A percentile compares a stretch with the other conserved stretches of the same genome.
Conservation (phyloP, 345 rosid species). For the Zanthoxylum bungeanum region DNA sequence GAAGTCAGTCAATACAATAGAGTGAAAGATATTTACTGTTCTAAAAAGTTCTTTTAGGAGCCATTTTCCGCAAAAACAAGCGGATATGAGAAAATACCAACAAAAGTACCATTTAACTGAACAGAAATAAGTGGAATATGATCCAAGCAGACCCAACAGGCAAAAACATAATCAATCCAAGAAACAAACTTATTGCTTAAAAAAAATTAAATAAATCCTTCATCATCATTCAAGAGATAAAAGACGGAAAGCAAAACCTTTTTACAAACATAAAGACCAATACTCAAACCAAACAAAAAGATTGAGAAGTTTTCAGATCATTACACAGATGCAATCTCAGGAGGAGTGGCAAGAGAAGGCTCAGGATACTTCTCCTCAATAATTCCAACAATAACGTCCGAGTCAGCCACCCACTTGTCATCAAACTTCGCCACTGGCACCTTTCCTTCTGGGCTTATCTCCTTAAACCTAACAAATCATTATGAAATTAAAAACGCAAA, state of each 20-base stretch:
- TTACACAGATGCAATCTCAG: conserved; percentile 67
- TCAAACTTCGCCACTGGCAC: conserved; percentile 74
- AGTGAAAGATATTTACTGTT: background rate
- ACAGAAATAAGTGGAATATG: background rate
- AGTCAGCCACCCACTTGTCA: conserved; percentile 81
- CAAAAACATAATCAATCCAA: background rate
- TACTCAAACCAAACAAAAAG: background rate
- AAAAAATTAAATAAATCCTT: background rate
- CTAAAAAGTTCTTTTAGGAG: background rate
- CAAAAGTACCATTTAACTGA: background rate
- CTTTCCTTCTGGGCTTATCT: conserved; percentile 79
- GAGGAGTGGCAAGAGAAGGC: conserved; percentile 61
- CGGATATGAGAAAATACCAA: background rate
- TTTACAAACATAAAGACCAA: background rate
- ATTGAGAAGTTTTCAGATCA: background rate
- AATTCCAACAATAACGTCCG: conserved; percentile 75
- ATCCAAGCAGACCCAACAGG: background rate
- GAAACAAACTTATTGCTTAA: background rate
- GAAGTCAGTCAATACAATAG: background rate
- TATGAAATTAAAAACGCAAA: background rate
- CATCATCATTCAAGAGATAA: background rate
- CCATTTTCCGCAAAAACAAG: background rate
- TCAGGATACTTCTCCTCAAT: conserved; percentile 86
- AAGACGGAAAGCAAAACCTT: background rate
- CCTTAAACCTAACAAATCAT: conserved; percentile 55